These are phyloP conservation scores for Hibiscus mutabilis DNA, from an alignment of 345 rosid genomes.

Conservation along the genomic window DNA sequence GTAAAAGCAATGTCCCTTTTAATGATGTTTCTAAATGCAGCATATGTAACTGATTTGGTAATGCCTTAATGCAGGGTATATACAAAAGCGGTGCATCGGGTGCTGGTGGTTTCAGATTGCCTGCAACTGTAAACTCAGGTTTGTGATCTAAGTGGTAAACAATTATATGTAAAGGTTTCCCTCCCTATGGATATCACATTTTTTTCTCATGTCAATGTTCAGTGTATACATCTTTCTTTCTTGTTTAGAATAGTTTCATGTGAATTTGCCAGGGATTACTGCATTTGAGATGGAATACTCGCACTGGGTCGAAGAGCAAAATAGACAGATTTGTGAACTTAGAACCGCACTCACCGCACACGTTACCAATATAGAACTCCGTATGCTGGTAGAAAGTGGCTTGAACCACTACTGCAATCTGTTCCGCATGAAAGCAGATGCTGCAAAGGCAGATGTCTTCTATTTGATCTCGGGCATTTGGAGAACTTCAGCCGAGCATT, in stretches of 20 bases:
- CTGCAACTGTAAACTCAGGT: slow-evolving; percentile 51
- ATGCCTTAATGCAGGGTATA: slow-evolving; percentile 43
- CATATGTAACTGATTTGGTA: neutral
- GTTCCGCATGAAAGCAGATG: slow-evolving; percentile 69
- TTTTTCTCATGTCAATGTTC: neutral
- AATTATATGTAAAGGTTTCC: too few relatives aligned
- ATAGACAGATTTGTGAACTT: slow-evolving; percentile 49
- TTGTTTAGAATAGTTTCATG: neutral
- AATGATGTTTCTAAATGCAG: too few relatives aligned
- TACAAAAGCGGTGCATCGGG: slow-evolving; percentile 34
- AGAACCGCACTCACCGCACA: slow-evolving; percentile 55
- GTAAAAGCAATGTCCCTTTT: too few relatives aligned
- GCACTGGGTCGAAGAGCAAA: slow-evolving; percentile 78
- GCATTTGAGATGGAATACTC: slow-evolving; percentile 79
- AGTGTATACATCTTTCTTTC: neutral
- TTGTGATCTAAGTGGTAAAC: slow-evolving; percentile 6
- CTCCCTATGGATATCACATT: neutral
- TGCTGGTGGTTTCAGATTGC: slow-evolving; percentile 41
- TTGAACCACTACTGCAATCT: slow-evolving; percentile 63
- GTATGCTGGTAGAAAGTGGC: slow-evolving; percentile 55
- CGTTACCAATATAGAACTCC: slow-evolving; percentile 57
- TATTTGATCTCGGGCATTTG: slow-evolving; percentile 75
- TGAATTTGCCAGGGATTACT: slow-evolving; percentile 38
- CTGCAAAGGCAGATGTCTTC: slow-evolving; percentile 78
- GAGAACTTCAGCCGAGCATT: slow-evolving; percentile 67